Percentiles rank a stretch among this genome's conserved stretches.
Evolutionary conservation across 306 rosid genomes (phyloP).

Genomic region (Trifolium dubium): DNA sequence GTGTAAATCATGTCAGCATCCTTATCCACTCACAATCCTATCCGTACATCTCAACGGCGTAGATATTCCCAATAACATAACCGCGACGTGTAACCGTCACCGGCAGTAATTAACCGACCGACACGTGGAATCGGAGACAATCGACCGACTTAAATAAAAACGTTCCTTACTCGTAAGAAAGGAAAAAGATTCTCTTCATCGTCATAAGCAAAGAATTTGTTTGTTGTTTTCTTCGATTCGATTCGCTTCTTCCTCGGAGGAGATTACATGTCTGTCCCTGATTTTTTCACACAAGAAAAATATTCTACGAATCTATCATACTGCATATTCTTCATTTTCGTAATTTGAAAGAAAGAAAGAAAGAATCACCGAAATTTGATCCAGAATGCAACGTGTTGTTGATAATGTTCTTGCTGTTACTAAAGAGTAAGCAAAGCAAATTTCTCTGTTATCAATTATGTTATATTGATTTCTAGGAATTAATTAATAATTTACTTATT

Average conservation of each 20-base stretch:
- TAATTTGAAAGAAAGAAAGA: not conserved
- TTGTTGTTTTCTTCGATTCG: not conserved
- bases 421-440: conserved; percentile 72
- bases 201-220: not conserved
- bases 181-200: conserved; percentile 4
- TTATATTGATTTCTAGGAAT: not conserved
- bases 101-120: not conserved
- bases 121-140: conserved; percentile 36
- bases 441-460: not conserved
- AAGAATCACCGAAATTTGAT: conserved; percentile 19
- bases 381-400: conserved; percentile 71
- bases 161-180: not conserved
- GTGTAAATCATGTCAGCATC: not conserved
- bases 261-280: not conserved
- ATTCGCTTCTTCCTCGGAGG: not conserved
- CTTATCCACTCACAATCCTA: conserved; percentile 8
- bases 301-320: not conserved
- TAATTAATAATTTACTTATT: not conserved
- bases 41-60: conserved; percentile 25
- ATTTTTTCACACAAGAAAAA: not conserved
- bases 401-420: conserved; percentile 72
- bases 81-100: conserved; percentile 29
- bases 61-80: not conserved
- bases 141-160: conserved; percentile 40
- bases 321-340: not conserved